Evolutionary conservation across 495 filamentous ascomycete genomes (phyloP).

Genomic region (Hypoxylon lienhwacheense): DNA sequence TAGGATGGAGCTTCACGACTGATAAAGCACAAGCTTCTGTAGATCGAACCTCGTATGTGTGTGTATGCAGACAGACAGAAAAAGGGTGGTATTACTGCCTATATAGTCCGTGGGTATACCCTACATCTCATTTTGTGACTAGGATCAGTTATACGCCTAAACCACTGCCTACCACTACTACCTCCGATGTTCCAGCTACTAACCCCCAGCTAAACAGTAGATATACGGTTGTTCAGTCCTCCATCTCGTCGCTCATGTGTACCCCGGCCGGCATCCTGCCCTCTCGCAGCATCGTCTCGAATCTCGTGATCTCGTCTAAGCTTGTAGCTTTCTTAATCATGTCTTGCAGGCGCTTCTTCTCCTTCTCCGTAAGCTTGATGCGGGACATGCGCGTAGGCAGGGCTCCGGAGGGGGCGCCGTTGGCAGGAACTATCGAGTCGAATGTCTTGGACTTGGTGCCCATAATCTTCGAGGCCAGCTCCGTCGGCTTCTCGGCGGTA

Average conservation of each 20-base stretch:
- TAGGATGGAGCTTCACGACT: too few species aligned
- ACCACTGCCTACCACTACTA: neutral
- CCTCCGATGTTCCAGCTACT: neutral
- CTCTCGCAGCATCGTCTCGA: constrained; percentile 86
- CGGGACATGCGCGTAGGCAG: constrained; percentile 66
- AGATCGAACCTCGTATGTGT: too few species aligned
- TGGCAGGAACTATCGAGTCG: constrained; percentile 56
- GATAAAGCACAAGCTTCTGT: too few species aligned
- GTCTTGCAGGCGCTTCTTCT: constrained; percentile 49
- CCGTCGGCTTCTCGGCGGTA: constrained; percentile 70
- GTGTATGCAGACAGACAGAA: neutral
- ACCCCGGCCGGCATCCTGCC: constrained; percentile 76
- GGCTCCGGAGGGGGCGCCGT: constrained; percentile 41
- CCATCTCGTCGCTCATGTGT: constrained; percentile 56
- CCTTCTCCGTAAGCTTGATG: constrained; percentile 51
- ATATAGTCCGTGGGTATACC: constrained; percentile 33
- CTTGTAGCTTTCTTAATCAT: constrained; percentile 83
- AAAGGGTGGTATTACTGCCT: constrained; percentile 18
- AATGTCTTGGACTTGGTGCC: constrained; percentile 83
- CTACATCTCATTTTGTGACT: constrained; percentile 16
- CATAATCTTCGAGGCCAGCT: constrained; percentile 86
- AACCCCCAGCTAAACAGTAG: too few species aligned
- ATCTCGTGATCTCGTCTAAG: constrained; percentile 75
- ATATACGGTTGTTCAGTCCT: too few species aligned
- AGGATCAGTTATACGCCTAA: constrained; percentile 6